Conservation (phyloP, 768 basidiomycete species). For the Phylloporus scabripes region DNA sequence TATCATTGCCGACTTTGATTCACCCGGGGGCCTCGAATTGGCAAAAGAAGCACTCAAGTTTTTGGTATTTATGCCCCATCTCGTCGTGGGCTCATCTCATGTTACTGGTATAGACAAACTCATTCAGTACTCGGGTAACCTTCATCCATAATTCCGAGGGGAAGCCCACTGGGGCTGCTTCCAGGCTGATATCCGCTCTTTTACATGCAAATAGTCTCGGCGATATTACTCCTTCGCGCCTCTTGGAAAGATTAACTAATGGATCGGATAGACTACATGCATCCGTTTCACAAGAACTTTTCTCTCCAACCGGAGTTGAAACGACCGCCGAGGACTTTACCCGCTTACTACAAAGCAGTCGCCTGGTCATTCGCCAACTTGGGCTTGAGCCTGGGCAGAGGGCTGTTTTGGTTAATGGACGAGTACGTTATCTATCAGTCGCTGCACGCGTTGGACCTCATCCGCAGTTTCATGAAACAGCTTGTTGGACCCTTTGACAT, state of each 20-base stretch:
- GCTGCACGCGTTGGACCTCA: conserved; percentile 1
- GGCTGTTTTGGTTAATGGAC: conserved; percentile 74
- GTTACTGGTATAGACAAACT: conserved; percentile 33
- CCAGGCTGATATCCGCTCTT: conserved; percentile 48
- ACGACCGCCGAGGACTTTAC: conserved; percentile 26
- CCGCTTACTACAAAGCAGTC: conserved; percentile 41
- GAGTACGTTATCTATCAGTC: conserved; percentile 45
- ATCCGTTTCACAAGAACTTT: conserved; percentile 33
- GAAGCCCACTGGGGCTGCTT: conserved; percentile 22
- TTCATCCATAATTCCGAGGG: conserved; percentile 69
- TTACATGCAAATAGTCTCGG: conserved; percentile 37
- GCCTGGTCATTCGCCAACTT: conserved; percentile 49
- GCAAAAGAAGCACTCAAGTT: conserved; percentile 62
- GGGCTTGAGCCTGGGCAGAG: conserved; percentile 55
- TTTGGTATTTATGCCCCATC: conserved; percentile 41
- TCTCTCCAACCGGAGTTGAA: conserved; percentile 26
- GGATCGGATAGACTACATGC: conserved; percentile 7
- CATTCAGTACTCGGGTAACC: conserved; percentile 53
- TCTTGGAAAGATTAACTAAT: conserved; percentile 13
- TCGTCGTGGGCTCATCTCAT: background rate
- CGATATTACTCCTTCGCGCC: conserved; percentile 11
- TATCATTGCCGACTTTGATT: conserved; percentile 77
- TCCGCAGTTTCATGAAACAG: conserved; percentile 34
- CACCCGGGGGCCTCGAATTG: conserved; percentile 48
- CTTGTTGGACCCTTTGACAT: conserved; percentile 65